Evolutionary conservation across 495 filamentous ascomycete genomes (phyloP), one percentile per base, ranked within the genome.

Genomic region (Podospora comata): DNA sequence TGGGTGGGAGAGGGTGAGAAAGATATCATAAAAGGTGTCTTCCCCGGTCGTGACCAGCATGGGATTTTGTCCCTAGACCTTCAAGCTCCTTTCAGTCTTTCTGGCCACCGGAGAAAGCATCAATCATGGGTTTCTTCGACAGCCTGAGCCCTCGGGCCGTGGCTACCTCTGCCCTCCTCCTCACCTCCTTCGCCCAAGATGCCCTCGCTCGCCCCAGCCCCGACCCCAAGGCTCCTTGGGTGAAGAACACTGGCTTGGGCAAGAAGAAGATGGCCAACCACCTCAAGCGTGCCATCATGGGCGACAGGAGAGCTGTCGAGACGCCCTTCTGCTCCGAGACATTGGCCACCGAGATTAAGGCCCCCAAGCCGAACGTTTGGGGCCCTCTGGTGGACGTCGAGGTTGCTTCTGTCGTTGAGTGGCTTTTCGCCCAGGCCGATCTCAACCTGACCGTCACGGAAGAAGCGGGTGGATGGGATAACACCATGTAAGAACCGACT

Each of bases 301-400:
- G 73, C 60, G 27, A 28, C 60, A 61, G 54, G n/a, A 44, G 67
- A 2, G 39, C 58, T 2, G 23, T 53, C 59, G 72, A 73, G 59
- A 15, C 66, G 3, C 19, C 39, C 1, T 30, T 65, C 20, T 76
- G 74, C 65, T 67, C 73, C 34, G 62, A 72, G 15, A 64, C 69
- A 28, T 39, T 69, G 20, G 66, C 70, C 4, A 71, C 70, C 7
- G 58, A 64, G 64, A 71, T 73, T 68, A 71, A 59, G 34, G 70
- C 77, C 7, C 72, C 77, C 23, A 81, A 80, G 70, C 18, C 71
- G 28, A 82, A 82, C 71, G 65, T 76, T 56, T 82, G 76, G 79
- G 70, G 48, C 2, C 66, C 64, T 28, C 65, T 82, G 55, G 74
- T 57, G 3, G 74, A 76, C 27, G 62, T 72, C n/a, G 79, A 82